These are phyloP conservation scores for Secale cereale DNA, from an alignment of 176 grass and related monocot species.

Conservation along the genomic window DNA sequence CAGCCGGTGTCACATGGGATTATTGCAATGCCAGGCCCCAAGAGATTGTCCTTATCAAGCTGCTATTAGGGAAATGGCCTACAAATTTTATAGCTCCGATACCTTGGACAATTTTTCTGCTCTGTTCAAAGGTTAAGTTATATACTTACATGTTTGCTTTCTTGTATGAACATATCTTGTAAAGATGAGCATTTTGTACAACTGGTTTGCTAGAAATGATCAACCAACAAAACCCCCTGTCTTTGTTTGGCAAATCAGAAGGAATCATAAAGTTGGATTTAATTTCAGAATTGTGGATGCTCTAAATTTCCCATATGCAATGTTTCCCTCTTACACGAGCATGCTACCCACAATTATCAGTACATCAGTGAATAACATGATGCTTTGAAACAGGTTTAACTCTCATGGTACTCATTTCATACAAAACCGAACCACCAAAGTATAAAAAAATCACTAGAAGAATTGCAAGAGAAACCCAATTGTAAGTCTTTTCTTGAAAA, in stretches of 20 bases:
- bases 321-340: not conserved
- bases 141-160: not conserved
- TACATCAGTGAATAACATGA: not conserved
- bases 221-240: not conserved
- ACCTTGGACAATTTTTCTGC: not conserved
- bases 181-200: not conserved
- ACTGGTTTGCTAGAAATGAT: not conserved
- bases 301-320: not conserved
- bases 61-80: not conserved
- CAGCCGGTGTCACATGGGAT: not conserved
- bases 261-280: not conserved
- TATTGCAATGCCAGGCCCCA: not conserved
- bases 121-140: not conserved
- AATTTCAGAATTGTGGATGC: not conserved
- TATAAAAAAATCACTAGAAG: not conserved
- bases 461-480: not conserved
- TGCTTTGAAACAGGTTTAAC: not conserved
- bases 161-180: not conserved
- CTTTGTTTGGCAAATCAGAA: not conserved
- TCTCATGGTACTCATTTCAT: not conserved
- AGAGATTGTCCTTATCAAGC: not conserved
- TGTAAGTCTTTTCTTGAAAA: not conserved
- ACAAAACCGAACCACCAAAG: not conserved
- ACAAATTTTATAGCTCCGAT: not conserved
- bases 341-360: not conserved